Evolutionary conservation across 805 yeast genomes (phyloP), one percentile per base, ranked within the genome.

Genomic region (Ogataea saltuana): DNA sequence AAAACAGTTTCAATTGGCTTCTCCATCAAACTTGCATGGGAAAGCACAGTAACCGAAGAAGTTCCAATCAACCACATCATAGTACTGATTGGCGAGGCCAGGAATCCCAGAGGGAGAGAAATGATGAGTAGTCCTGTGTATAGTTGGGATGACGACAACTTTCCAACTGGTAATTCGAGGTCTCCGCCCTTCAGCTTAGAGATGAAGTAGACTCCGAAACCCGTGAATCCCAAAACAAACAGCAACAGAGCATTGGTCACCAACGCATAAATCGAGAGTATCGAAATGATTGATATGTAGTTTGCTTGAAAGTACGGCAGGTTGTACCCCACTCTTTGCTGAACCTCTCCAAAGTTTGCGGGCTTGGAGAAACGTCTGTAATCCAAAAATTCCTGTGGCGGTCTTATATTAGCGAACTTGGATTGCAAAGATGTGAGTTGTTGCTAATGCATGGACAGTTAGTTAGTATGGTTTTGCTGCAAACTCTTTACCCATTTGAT

Each of bases 1-100:
- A 93, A 93, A 16, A 93, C 97, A 27, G 95, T 85, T 72, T 93
- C 99, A 54, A 93, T 88, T 33, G 99, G 99, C 69, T 93, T 93
- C 64, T 93, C 99, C 85, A 93, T 78, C 52, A 93, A 75, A 12
- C 91, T 72, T 33, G 99, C 99, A 67, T 93, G 99, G 4, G 96
- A 79, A 44, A 90, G 71, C 30, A 93, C 90, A 39, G 85, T 67
- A 41, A 89, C 93, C 18, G 85, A 82, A 11, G 96, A 84, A 4
- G 97, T 93, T 59, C 99, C 98, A 59, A 93, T 80, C 56, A 93
- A 78, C 99, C 99, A 93, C 79, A 93, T 76, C 72, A 93, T 69
- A 11, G 99, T 89, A 45, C 95, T 79, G 54, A 93, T 64, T 43
- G 71, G 71, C 17, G 70, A 65, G 15, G 70, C 69, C 28, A 64